Percentiles rank a stretch among this genome's conserved stretches.
phyloP scores from a whole-genome alignment of 192 early-diverging fungal genomes.

The Rhizoclosmatium sp. region DNA sequence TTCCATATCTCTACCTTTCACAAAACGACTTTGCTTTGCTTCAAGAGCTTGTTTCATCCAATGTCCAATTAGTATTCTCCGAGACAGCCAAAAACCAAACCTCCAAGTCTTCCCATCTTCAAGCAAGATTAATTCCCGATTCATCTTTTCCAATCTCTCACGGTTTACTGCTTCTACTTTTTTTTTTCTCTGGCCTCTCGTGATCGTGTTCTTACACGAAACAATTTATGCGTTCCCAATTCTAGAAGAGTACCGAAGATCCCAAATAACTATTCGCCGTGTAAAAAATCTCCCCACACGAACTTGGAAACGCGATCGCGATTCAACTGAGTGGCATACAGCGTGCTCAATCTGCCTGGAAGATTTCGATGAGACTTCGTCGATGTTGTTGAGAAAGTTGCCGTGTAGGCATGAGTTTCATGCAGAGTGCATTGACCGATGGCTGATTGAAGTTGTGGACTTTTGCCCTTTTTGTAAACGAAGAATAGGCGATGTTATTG shows the following conservation, averaged over 20 bases:
- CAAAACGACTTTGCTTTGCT: neutral
- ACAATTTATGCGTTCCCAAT: neutral
- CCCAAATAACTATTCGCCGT: neutral
- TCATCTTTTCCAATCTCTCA: neutral
- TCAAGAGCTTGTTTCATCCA: neutral
- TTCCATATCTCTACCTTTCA: neutral
- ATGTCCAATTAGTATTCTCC: neutral
- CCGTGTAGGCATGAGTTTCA: constrained; percentile 93
- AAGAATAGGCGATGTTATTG: neutral
- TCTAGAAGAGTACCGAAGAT: neutral
- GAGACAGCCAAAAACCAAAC: neutral
- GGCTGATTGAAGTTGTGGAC: constrained; percentile 85
- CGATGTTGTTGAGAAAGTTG: constrained; percentile 76
- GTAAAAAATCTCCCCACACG: neutral
- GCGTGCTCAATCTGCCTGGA: constrained; percentile 93
- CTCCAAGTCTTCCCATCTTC: neutral
- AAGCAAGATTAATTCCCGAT: neutral
- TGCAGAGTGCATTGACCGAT: constrained; percentile 86
- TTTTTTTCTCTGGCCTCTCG: neutral
- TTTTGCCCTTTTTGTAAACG: constrained; percentile 85
- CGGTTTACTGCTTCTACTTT: neutral
- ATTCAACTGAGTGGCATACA: neutral
- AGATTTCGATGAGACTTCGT: constrained; percentile 76
- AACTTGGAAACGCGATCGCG: neutral
- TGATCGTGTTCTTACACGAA: neutral